A percentile compares a stretch with the other conserved stretches of the same genome.
phyloP scores from a whole-genome alignment of 306 rosid genomes.

The Benincasa hispida region DNA sequence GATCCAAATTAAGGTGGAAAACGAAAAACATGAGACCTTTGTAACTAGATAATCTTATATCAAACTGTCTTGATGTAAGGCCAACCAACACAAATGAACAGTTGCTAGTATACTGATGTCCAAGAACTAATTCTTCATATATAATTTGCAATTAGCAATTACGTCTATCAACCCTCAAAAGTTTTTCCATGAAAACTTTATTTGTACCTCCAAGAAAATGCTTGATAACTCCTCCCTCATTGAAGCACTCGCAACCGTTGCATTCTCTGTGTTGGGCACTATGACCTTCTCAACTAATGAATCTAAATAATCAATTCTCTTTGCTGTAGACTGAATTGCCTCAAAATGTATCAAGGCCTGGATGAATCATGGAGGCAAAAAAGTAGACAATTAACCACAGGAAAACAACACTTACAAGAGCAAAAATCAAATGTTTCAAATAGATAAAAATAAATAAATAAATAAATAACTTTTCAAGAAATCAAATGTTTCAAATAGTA shows the following conservation, averaged over 20 bases:
- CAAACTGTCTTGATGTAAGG: neutral
- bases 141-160: neutral
- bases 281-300: conserved; percentile 64
- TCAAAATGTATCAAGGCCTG: conserved; percentile 93
- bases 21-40: neutral
- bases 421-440: neutral
- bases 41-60: neutral
- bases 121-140: neutral
- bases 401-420: neutral
- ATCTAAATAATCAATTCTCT: conserved; percentile 59
- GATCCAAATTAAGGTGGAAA: neutral
- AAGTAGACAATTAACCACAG: neutral
- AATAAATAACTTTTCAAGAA: too few relatives aligned
- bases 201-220: conserved; percentile 72
- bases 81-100: neutral
- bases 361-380: conserved; percentile 12
- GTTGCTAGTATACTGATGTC: neutral
- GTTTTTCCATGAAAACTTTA: neutral
- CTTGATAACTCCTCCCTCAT: conserved; percentile 86
- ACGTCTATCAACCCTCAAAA: neutral
- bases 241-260: conserved; percentile 34
- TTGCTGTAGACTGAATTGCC: conserved; percentile 62
- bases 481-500: conserved; percentile 14
- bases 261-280: conserved; percentile 52
- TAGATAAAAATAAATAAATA: too few relatives aligned